Evolutionary conservation across 1,284 basidiomycete species (phyloP).

Genomic region (Singerocomus inundabilis): DNA sequence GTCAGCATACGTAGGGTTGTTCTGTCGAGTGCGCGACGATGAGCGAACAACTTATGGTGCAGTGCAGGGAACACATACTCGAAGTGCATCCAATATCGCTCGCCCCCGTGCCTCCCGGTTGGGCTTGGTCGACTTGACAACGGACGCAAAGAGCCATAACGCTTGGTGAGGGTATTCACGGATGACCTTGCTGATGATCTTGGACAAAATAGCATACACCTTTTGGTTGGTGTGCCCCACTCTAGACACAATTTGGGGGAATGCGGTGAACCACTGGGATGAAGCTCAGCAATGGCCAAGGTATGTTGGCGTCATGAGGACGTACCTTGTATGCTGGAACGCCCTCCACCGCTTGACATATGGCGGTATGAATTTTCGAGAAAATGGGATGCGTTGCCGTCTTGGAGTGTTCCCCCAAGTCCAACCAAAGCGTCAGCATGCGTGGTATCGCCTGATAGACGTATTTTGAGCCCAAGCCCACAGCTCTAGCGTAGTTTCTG

Average conservation of each 20-base stretch:
- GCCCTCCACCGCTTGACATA: constrained; percentile 54
- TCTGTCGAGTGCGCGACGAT: constrained; percentile 28
- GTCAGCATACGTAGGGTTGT: constrained; percentile 38
- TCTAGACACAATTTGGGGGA: constrained; percentile 96
- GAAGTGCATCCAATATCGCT: constrained; percentile 65
- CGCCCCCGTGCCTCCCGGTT: constrained; percentile 64
- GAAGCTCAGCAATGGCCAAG: constrained; percentile 5
- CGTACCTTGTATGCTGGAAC: constrained; percentile 77
- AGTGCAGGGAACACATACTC: constrained; percentile 41
- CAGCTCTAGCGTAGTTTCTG: constrained; percentile 72
- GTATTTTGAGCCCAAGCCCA: constrained; percentile 88
- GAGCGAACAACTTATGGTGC: neutral
- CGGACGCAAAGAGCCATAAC: constrained; percentile 91
- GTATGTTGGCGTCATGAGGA: neutral
- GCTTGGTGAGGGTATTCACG: constrained; percentile 87
- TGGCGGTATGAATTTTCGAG: constrained; percentile 53
- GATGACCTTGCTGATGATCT: constrained; percentile 76
- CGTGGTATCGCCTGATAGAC: constrained; percentile 96
- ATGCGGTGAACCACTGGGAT: constrained; percentile 89
- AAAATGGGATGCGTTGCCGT: constrained; percentile 43
- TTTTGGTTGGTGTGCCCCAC: constrained; percentile 79
- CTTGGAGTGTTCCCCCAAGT: constrained; percentile 71
- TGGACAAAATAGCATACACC: constrained; percentile 66
- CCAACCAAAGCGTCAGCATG: constrained; percentile 93
- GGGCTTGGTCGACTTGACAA: constrained; percentile 79